A percentile compares a stretch with the other conserved stretches of the same genome.
These are phyloP conservation scores for Fraxinus greggii DNA, from an alignment of 305 asterid species.

Conservation along the genomic window DNA sequence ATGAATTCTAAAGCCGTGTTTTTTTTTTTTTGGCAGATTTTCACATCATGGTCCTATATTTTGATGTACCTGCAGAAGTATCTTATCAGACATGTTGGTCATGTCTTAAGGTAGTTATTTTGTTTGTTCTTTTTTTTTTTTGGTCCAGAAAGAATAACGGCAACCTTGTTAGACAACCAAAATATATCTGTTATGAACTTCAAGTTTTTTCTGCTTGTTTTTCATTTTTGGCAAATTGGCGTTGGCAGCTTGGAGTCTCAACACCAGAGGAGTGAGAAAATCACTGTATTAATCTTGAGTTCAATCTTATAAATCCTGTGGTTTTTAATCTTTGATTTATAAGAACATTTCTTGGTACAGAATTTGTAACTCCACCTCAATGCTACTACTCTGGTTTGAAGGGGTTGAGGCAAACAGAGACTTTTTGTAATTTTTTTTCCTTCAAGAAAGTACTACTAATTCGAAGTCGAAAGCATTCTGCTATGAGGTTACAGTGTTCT, in stretches of 20 bases:
- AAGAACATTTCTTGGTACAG: background rate
- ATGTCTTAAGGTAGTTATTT: slow-evolving; percentile 61
- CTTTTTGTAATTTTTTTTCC: background rate
- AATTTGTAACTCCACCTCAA: background rate
- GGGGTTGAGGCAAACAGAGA: background rate
- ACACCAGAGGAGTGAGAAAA: background rate
- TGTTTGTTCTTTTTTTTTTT: slow-evolving; percentile 11
- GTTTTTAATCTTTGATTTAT: background rate
- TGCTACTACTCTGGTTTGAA: background rate
- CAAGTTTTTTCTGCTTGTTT: background rate
- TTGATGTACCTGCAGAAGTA: slow-evolving; percentile 84
- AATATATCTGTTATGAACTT: background rate
- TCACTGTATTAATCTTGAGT: background rate
- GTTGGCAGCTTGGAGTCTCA: background rate
- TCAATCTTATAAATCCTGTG: background rate
- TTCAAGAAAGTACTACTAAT: background rate
- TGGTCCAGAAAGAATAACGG: background rate
- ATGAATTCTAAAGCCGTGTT: slow-evolving; percentile 16
- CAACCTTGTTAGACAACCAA: slow-evolving; percentile 8
- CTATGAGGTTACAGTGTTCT: background rate
- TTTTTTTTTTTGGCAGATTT: slow-evolving; percentile 55
- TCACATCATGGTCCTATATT: slow-evolving; percentile 76
- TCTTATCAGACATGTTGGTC: slow-evolving; percentile 54
- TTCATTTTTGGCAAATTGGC: background rate
- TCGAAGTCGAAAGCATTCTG: background rate